phyloP scores from a whole-genome alignment of 1,139 yeast species.

The Lodderomyces jiufengensis region DNA sequence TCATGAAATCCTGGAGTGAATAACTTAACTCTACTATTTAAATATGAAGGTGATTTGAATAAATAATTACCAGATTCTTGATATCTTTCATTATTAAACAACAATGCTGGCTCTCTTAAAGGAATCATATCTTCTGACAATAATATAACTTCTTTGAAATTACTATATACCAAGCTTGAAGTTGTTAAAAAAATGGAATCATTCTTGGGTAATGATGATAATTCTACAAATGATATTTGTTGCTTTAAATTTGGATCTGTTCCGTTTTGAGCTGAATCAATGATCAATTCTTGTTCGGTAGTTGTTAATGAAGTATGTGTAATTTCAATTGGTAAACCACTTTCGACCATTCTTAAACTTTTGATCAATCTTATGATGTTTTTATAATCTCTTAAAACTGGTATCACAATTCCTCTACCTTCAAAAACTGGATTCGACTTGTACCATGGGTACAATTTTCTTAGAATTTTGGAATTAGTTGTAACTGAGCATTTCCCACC shows the following conservation, averaged over 20 bases:
- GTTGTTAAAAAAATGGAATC: conserved; percentile 1
- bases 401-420: conserved; percentile 37
- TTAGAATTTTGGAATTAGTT: conserved; percentile 9
- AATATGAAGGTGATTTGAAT: conserved; percentile 26
- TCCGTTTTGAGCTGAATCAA: conserved; percentile 17
- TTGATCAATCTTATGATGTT: conserved; percentile 22
- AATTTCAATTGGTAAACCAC: conserved; percentile 30
- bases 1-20: conserved; percentile 32
- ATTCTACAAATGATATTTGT: conserved; percentile 7
- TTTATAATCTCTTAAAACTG: conserved; percentile 21
- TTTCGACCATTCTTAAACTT: conserved; percentile 26
- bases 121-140: conserved; percentile 28
- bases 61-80: conserved; percentile 23
- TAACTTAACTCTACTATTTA: conserved; percentile 16
- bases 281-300: conserved; percentile 18
- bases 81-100: conserved; percentile 21
- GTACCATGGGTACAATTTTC: conserved; percentile 23
- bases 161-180: conserved; percentile 27
- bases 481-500: conserved; percentile 32
- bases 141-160: conserved; percentile 30
- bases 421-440: conserved; percentile 6
- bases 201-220: background rate
- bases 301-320: conserved; percentile 14
- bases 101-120: conserved; percentile 16
- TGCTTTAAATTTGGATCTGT: conserved; percentile 14